phyloP scores from a whole-genome alignment of 1,284 basidiomycete genomes.

The Sutorius eximius region DNA sequence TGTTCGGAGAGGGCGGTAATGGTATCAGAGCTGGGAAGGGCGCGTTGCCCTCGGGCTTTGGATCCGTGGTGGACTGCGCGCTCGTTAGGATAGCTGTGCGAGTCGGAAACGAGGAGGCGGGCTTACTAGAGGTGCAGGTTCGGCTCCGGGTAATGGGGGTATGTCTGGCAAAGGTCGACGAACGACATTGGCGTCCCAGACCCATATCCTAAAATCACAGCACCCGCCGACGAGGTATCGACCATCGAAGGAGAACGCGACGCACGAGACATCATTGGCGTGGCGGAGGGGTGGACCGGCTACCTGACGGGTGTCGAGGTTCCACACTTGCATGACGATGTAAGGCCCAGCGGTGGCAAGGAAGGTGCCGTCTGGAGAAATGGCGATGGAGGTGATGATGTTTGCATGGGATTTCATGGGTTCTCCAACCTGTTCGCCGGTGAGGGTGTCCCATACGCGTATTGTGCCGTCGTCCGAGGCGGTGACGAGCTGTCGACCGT shows the following conservation, averaged over 20 bases:
- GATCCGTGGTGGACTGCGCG: constrained; percentile 9
- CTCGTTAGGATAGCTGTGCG: constrained; percentile 3
- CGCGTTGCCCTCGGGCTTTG: constrained; percentile 5
- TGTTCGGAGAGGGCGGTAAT: constrained; percentile 25
- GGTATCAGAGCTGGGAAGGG: constrained; percentile 25
- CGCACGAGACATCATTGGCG: constrained; percentile 32
- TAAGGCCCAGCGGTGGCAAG: constrained; percentile 33
- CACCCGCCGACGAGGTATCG: constrained; percentile 33
- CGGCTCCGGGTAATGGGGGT: constrained; percentile 7
- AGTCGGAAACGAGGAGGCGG: background rate
- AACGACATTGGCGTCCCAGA: constrained; percentile 31
- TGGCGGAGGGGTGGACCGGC: constrained; percentile 26
- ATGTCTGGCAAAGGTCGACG: constrained; percentile 14
- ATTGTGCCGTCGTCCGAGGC: constrained; percentile 32
- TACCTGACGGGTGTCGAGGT: constrained; percentile 23
- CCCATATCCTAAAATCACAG: constrained; percentile 31
- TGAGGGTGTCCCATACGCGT: constrained; percentile 32
- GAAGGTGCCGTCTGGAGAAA: constrained; percentile 33
- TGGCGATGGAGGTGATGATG: constrained; percentile 32
- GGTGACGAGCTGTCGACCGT: constrained; percentile 29
- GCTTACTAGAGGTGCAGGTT: constrained; percentile 15
- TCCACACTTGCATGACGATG: constrained; percentile 32
- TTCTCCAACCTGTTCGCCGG: constrained; percentile 32
- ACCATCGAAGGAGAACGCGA: constrained; percentile 33
- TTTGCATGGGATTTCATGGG: constrained; percentile 32